phyloP scores from a whole-genome alignment of 164 flowering plant genomes.

The Santalum album region DNA sequence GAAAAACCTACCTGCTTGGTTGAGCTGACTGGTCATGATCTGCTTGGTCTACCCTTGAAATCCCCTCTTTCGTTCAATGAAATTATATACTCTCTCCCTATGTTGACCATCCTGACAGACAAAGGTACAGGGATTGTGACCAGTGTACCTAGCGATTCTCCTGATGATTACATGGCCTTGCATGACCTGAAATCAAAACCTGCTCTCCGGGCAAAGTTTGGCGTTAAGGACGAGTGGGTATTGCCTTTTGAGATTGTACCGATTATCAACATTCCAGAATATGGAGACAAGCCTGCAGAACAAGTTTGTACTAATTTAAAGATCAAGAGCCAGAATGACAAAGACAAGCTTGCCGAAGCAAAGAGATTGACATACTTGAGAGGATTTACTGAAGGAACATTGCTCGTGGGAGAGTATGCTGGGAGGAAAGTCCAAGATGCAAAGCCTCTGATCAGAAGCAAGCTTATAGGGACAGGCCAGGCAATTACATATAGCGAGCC shows the following conservation, averaged over 20 bases:
- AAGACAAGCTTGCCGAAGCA: constrained; percentile 71
- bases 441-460: constrained; percentile 56
- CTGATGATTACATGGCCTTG: constrained; percentile 79
- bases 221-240: constrained; percentile 78
- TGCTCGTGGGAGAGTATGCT: constrained; percentile 63
- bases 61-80: constrained; percentile 52
- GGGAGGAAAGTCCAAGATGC: constrained; percentile 76
- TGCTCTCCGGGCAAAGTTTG: constrained; percentile 51
- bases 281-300: constrained; percentile 66
- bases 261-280: constrained; percentile 58
- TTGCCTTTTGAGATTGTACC: constrained; percentile 61
- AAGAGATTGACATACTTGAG: constrained; percentile 64
- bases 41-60: constrained; percentile 70
- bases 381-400: constrained; percentile 76
- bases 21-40: constrained; percentile 68
- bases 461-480: constrained; percentile 50
- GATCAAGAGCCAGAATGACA: constrained; percentile 76
- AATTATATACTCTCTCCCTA: constrained; percentile 64
- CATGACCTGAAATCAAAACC: constrained; percentile 70
- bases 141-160: constrained; percentile 92
- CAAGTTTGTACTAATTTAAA: constrained; percentile 61
- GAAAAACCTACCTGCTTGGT: constrained; percentile 70
- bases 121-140: constrained; percentile 89
- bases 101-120: constrained; percentile 64
- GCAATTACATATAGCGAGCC: constrained; percentile 88